These are phyloP conservation scores for Berberis vulgaris DNA, from an alignment of 164 flowering plant genomes.

Conservation along the genomic window DNA sequence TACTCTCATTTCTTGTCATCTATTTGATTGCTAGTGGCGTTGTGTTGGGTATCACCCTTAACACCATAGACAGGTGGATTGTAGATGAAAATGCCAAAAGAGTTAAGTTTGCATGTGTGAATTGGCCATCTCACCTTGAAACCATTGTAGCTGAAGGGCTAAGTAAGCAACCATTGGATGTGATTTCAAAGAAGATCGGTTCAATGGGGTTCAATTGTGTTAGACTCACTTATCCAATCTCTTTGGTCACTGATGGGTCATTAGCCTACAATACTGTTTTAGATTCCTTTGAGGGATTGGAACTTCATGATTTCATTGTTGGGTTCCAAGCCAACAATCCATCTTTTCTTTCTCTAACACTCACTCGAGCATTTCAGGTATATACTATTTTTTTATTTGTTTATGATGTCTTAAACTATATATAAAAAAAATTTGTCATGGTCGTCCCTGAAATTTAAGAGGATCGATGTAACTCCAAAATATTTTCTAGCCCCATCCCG, in stretches of 20 bases:
- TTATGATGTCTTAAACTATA: no score
- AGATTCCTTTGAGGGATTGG: no score
- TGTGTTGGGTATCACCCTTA: not conserved
- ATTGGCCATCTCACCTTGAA: not conserved
- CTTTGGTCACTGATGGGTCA: not conserved
- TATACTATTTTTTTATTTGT: no score
- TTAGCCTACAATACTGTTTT: no score
- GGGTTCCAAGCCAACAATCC: no score
- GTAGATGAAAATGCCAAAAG: not conserved
- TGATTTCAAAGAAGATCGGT: not conserved
- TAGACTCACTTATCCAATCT: not conserved
- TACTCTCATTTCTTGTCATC: not conserved
- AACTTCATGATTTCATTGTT: no score
- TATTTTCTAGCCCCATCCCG: no score
- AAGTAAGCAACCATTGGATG: not conserved
- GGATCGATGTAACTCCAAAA: no score
- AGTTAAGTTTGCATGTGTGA: not conserved
- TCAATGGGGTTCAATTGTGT: not conserved
- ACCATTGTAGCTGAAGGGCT: not conserved
- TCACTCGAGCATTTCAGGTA: no score
- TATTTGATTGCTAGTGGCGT: not conserved
- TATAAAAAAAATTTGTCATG: no score
- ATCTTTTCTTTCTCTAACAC: no score
- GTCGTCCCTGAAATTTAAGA: no score
- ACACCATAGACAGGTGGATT: not conserved